phyloP scores from a whole-genome alignment of 331 rosid species.

The Quercus lobata region DNA sequence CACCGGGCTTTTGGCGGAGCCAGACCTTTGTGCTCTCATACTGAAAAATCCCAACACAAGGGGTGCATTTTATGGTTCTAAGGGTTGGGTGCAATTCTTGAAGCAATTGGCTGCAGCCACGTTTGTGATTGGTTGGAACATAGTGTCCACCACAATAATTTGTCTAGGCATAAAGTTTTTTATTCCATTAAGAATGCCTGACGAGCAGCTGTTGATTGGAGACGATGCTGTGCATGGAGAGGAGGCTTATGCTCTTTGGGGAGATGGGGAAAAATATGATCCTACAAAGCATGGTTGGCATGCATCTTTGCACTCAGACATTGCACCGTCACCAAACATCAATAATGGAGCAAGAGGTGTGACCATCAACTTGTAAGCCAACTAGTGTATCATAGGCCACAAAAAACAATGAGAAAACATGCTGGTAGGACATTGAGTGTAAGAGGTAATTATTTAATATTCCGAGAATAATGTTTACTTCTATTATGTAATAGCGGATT shows the following conservation, averaged over 20 bases:
- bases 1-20: slow-evolving; percentile 90
- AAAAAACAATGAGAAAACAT: no score
- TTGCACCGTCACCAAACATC: slow-evolving; percentile 50
- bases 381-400: background rate
- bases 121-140: slow-evolving; percentile 83
- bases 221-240: slow-evolving; percentile 97
- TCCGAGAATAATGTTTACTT: no score
- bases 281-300: slow-evolving; percentile 69
- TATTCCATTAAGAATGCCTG: slow-evolving; percentile 85
- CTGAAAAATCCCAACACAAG: slow-evolving; percentile 51
- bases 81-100: slow-evolving; percentile 63
- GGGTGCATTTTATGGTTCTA: slow-evolving; percentile 85
- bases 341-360: slow-evolving; percentile 90
- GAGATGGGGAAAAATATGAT: slow-evolving; percentile 90
- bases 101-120: slow-evolving; percentile 74
- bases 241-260: slow-evolving; percentile 98
- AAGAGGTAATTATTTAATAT: no score
- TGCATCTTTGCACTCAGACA: slow-evolving; percentile 14
- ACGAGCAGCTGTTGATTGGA: slow-evolving; percentile 70
- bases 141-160: slow-evolving; percentile 75
- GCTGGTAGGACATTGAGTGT: no score
- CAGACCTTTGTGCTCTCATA: slow-evolving; percentile 52
- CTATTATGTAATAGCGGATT: no score
- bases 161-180: slow-evolving; percentile 55
- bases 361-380: slow-evolving; percentile 54